phyloP scores from a whole-genome alignment of 1,139 yeast genomes.

The Hyphopichia fennica region DNA sequence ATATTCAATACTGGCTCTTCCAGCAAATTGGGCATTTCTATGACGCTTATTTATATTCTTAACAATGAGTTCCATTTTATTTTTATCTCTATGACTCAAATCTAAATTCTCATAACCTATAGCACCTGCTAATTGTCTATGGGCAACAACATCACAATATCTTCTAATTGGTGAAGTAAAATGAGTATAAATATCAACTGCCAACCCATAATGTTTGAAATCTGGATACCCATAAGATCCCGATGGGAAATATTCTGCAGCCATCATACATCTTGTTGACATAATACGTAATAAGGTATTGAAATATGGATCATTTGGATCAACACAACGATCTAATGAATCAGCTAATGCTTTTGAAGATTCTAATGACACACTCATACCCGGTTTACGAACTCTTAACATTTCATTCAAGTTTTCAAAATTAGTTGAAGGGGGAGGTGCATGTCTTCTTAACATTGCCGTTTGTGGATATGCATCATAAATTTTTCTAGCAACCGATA shows the following conservation, averaged over 20 bases:
- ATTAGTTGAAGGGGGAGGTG: conserved; percentile 91
- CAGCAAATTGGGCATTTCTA: conserved; percentile 98
- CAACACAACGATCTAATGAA: conserved; percentile 85
- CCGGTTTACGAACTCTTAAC: conserved; percentile 75
- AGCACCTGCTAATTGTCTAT: conserved; percentile 95
- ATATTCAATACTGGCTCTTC: conserved; percentile 95
- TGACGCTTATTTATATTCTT: conserved; percentile 91
- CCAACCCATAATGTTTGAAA: conserved; percentile 94
- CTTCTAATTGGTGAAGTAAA: conserved; percentile 98
- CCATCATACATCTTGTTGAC: conserved; percentile 99
- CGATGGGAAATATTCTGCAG: conserved; percentile 95
- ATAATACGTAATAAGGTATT: conserved; percentile 91
- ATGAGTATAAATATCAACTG: conserved; percentile 96
- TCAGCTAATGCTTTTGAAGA: conserved; percentile 92
- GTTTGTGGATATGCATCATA: conserved; percentile 95
- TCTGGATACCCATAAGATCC: conserved; percentile 95
- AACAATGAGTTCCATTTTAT: conserved; percentile 86
- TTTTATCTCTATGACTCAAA: conserved; percentile 80
- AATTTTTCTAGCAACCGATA: conserved; percentile 90
- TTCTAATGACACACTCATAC: conserved; percentile 75
- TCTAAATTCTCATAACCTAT: conserved; percentile 89
- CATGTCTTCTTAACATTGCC: conserved; percentile 97
- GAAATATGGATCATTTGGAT: conserved; percentile 82
- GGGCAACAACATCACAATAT: conserved; percentile 96
- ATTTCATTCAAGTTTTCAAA: conserved; percentile 89